A percentile compares a stretch with the other conserved stretches of the same genome.
These are phyloP conservation scores for Monoraphidium neglectum DNA, from an alignment of 139 green algal species.

Conservation along the genomic window DNA sequence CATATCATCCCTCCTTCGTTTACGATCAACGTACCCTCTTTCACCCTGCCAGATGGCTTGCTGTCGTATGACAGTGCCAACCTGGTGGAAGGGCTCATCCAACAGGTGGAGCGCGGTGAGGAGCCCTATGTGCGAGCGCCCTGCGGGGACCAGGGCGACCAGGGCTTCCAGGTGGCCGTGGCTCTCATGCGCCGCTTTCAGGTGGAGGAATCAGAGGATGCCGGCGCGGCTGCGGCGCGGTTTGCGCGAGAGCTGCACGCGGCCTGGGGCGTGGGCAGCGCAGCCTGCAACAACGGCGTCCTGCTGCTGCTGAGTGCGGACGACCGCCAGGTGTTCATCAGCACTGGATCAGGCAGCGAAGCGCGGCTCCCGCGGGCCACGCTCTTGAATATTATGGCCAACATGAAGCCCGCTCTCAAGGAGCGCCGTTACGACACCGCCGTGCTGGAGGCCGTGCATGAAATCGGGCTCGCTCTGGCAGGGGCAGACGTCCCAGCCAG, in stretches of 20 bases:
- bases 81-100: conserved; percentile 53
- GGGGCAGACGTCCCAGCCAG: conserved; percentile 4
- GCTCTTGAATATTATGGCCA: conserved; percentile 41
- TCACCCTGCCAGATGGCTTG: conserved; percentile 51
- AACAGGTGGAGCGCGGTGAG: conserved; percentile 41
- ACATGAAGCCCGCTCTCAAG: conserved; percentile 43
- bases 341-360: conserved; percentile 32
- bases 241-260: conserved; percentile 58
- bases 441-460: conserved; percentile 44
- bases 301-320: conserved; percentile 57
- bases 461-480: conserved; percentile 55
- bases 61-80: conserved; percentile 35
- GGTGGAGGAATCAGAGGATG: background rate
- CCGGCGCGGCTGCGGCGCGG: conserved; percentile 24
- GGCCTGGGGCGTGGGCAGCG: conserved; percentile 66
- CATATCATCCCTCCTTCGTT: too few relatives aligned
- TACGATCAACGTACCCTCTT: too few relatives aligned
- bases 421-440: conserved; percentile 45
- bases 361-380: conserved; percentile 22
- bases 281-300: conserved; percentile 63
- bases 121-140: conserved; percentile 36
- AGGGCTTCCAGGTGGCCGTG: conserved; percentile 55
- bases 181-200: conserved; percentile 59
- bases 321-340: conserved; percentile 59
- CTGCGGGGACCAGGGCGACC: conserved; percentile 21